These are phyloP conservation scores for Suillus brevipes DNA, from an alignment of 768 basidiomycete species.

Conservation along the genomic window DNA sequence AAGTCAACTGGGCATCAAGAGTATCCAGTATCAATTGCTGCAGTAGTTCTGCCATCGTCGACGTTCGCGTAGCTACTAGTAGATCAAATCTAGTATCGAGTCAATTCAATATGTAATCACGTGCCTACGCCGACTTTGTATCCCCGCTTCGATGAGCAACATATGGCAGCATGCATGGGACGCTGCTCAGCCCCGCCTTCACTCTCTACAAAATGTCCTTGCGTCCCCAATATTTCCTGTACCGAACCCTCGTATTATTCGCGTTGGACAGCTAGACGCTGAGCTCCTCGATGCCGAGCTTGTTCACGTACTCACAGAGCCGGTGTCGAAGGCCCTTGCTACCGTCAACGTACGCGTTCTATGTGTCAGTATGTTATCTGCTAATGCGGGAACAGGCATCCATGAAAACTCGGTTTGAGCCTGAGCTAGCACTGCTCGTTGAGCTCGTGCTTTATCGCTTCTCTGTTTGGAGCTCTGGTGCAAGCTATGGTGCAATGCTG, in stretches of 20 bases:
- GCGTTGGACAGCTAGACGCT: slow-evolving; percentile 91
- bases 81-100: slow-evolving; percentile 7
- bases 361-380: slow-evolving; percentile 4
- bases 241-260: slow-evolving; percentile 49
- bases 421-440: slow-evolving; percentile 71
- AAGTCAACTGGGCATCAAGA: slow-evolving; percentile 53
- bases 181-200: slow-evolving; percentile 54
- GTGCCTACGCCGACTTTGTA: slow-evolving; percentile 8
- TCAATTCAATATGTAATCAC: slow-evolving; percentile 18
- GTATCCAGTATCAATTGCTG: slow-evolving; percentile 80
- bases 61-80: slow-evolving; percentile 10
- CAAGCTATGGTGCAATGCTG: slow-evolving; percentile 81
- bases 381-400: slow-evolving; percentile 46
- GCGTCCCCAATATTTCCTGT: slow-evolving; percentile 27
- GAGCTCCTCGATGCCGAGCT: slow-evolving; percentile 89
- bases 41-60: slow-evolving; percentile 69
- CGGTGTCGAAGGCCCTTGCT: slow-evolving; percentile 70
- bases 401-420: slow-evolving; percentile 63
- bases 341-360: slow-evolving; percentile 58
- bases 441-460: slow-evolving; percentile 76
- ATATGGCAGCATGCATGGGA: slow-evolving; percentile 68
- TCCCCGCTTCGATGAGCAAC: slow-evolving; percentile 6
- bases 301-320: slow-evolving; percentile 76
- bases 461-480: slow-evolving; percentile 77
- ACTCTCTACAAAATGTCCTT: slow-evolving; percentile 46